Evolutionary conservation across 108 stramenopile genomes (phyloP), one percentile per base, ranked within the genome.

Genomic region (Stephanodiscus minutulus): DNA sequence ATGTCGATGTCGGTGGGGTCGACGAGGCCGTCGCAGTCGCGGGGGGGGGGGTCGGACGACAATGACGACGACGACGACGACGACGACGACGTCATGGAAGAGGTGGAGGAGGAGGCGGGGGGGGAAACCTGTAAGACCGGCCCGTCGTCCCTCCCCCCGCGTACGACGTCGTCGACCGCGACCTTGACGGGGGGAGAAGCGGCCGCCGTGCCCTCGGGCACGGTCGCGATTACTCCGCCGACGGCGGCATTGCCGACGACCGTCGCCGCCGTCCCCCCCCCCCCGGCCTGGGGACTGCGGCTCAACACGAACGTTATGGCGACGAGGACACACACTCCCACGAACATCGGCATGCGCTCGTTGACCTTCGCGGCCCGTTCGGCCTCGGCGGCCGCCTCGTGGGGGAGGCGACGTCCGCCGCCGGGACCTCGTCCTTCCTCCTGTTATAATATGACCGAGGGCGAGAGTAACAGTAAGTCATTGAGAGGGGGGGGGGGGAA

Each of bases 331-430:
- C 91, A 93, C 24, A 92, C 46, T 11, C 89, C 92, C 7, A 96
- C 84, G 52, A 91, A 93, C 82, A 89, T 90, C 69, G 92, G 92
- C 91, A 96, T 90, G 25, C 95, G 87, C 77, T 93, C 90, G 41
- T 87, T 81, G 25, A 92, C 87, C 43, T 89, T 78, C 58, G 85
- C 88, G 54, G 79, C 83, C 21, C 74, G 69, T 52, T 86, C 70
- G 53, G 47, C 59, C 25, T 69, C 77, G 35, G 53, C 69, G 47
- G 47, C 76, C 20, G 77, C 75, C 39, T 60, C 36, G 18, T 63
- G 77, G 48, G 55, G 81, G 36, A 54, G 58, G 46, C 79, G 64
- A n/a, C 73, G 74, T 50, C 66, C 64, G 21, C 70, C 44, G 21
- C 29, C 24, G 48, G 67, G 11, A 37, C 59, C 59, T 0, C 36